Evolutionary conservation across 108 stramenopile genomes (phyloP), one percentile per base, ranked within the genome.

Genomic region (Parmales sp.): DNA sequence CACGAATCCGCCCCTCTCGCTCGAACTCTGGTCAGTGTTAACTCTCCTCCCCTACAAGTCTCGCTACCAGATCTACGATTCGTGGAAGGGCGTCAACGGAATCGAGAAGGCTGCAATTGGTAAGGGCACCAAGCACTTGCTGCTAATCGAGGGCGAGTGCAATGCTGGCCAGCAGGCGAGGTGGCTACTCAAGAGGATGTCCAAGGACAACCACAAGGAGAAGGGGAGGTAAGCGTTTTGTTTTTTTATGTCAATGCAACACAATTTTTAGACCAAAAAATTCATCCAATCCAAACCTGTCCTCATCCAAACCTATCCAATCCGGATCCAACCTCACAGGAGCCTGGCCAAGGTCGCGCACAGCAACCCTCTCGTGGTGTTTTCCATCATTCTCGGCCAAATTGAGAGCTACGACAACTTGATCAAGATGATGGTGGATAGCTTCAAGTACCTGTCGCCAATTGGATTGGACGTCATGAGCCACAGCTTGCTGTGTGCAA

Each of bases 341-440:
- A 72, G 81, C 31, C 69, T 96, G 20, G 86, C 90, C 0, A 90
- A 90, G 48, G 76, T 82, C 1, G 79, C 90, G n/a, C 90, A 94
- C 69, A 79, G 69, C 46, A 88, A 86, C 71, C 92, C 95, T n/a
- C 65, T 92, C 28, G 89, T 93, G 7, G 87, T 92, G 37, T 91
- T 88, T 46, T 73, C 77, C 2, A 80, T 82, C 13, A 89, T 96
- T 63, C 76, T 96, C 63, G 74, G 76, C 69, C 90, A 92, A 69
- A 91, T 96, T 66, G 93, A 96, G 70, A 84, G 88, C 70, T 96
- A 94, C 76, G 95, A 91, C 73, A 96, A 96, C 65, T 68, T 96
- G 70, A 94, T 94, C 36, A 73, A 82, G 49, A 86, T 90, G 51
- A 88, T 94, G 86, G 92, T 96, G 0, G 93, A 96, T 45, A 78